These are phyloP conservation scores for Zelopaecilomyces penicillatus DNA, from an alignment of 2,329 filamentous ascomycete genomes.

Conservation along the genomic window DNA sequence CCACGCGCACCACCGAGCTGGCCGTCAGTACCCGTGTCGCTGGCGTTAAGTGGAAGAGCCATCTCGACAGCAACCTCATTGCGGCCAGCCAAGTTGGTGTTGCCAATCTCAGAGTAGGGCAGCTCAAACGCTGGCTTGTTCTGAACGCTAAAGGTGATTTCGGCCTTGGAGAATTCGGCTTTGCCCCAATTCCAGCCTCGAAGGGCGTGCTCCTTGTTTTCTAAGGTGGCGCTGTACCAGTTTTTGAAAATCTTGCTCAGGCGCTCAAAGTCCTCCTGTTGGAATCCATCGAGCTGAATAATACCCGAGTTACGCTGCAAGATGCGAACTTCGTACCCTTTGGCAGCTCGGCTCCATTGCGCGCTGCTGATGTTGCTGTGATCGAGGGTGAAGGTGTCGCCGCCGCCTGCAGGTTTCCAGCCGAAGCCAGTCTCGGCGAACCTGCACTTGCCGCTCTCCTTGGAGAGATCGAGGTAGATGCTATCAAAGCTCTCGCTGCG, in stretches of 20 bases:
- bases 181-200: slow-evolving; percentile 99
- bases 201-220: slow-evolving; percentile 87
- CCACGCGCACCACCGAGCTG: slow-evolving; percentile 63
- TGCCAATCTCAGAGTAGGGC: slow-evolving; percentile 93
- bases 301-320: slow-evolving; percentile 75
- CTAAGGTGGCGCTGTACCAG: slow-evolving; percentile 91
- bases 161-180: slow-evolving; percentile 89
- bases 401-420: slow-evolving; percentile 83
- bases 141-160: slow-evolving; percentile 93
- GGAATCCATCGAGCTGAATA: slow-evolving; percentile 90
- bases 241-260: slow-evolving; percentile 91
- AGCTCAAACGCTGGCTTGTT: slow-evolving; percentile 95
- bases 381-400: slow-evolving; percentile 91
- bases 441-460: slow-evolving; percentile 84
- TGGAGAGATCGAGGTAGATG: slow-evolving; percentile 93
- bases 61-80: slow-evolving; percentile 98
- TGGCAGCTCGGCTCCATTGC: slow-evolving; percentile 90
- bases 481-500: slow-evolving; percentile 85
- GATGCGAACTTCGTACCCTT: slow-evolving; percentile 90
- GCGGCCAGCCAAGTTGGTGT: slow-evolving; percentile 94
- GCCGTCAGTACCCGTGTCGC: slow-evolving; percentile 65
- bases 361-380: slow-evolving; percentile 74
- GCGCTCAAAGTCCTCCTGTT: slow-evolving; percentile 89
- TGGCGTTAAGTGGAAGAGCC: slow-evolving; percentile 62
- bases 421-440: slow-evolving; percentile 91